Base-by-base conservation (phyloP, 306 rosid species). In the Pterocarpus santalinus region DNA sequence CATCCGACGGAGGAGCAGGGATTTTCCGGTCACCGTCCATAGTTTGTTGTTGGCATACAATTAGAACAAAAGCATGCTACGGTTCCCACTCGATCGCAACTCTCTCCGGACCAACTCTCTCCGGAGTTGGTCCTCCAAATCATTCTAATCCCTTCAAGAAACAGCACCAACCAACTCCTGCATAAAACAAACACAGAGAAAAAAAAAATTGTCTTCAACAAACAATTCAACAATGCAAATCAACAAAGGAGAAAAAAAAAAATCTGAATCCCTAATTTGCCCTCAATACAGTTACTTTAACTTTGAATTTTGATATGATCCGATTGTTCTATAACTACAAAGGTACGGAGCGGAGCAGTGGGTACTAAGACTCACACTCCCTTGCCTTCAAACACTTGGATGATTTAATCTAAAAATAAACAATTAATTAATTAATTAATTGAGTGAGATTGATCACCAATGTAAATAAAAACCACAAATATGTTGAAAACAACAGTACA, bases 11-110 rank as follows among this genome's bases (percentile, higher is more conserved):
- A 86, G 93, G 80, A 86, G 87, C 86, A 67, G 90, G 85, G 77
- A 52, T 62, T 74, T 80, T 77, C 71, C 30, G 74, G 38, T 94
- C 94, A 91, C 90, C 65, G 62, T 88, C 94, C 98, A 91, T 94
- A 30, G 85, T 67, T 91, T 65, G 60, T 79, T 65, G 60, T 79
- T 87, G 84, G 80, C 78, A 65, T 68, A 77, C 77, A 82, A 80
- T 75, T 34, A 75, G 83, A 86, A 77, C 28, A 22, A 43, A 81
- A 62, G 87, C 89, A 83, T 87, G 86, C 75, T 86, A 85, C 85
- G 73, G 88, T 85, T 74, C 88, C 92, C 17, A 81, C 82, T 79
- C 73, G 89, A 81, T 78, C 51, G 75, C 84, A 22, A 22, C 28
- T 22, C 28, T 22, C 28, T 22, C 28, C 28, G 28, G 28, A 22